Conservation (phyloP, 257 asterid species). For the Forsythia viridissima region DNA sequence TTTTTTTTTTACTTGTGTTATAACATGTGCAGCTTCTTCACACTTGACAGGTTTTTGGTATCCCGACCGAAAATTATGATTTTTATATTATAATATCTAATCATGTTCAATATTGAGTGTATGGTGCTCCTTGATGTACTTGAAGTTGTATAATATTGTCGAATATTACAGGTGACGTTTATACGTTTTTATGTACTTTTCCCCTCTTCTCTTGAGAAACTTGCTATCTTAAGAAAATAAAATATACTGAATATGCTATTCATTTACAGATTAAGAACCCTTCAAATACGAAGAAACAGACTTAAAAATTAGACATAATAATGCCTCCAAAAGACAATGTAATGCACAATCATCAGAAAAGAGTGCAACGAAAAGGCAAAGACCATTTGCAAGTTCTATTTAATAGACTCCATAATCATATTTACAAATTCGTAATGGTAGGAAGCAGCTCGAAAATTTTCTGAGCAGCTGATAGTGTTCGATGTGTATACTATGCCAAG, state of each 20-base stretch:
- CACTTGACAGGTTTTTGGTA: not conserved
- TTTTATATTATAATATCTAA: no score
- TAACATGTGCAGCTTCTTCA: not conserved
- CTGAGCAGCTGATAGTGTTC: not conserved
- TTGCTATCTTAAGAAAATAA: no score
- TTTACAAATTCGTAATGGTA: conserved; percentile 36
- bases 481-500: not conserved
- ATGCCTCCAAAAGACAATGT: no score
- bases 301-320: no score
- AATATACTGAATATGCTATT: not conserved
- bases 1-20: no score
- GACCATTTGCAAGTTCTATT: conserved; percentile 18
- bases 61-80: not conserved
- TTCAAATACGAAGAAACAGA: not conserved
- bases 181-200: not conserved
- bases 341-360: no score
- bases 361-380: not conserved
- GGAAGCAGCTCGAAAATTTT: conserved; percentile 32
- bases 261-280: not conserved
- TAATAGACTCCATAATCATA: conserved; percentile 27
- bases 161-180: no score
- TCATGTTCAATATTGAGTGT: no score
- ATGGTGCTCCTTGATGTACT: no score
- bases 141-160: not conserved
- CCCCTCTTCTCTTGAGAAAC: not conserved